Evolutionary conservation across 73 alveolate genomes (phyloP).

Genomic region (Paramecium caudatum): DNA sequence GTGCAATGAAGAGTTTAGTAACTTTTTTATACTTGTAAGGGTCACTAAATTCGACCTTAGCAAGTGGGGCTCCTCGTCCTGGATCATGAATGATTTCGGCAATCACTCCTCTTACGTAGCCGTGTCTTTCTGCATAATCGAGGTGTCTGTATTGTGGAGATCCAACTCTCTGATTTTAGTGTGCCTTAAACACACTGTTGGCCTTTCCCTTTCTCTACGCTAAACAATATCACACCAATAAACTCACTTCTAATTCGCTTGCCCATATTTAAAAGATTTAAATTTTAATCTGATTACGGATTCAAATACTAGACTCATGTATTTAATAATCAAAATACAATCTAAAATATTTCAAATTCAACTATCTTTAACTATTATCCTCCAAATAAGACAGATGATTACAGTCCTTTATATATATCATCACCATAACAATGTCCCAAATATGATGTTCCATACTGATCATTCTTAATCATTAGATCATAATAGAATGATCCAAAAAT

Average conservation of each 20-base stretch:
- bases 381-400: no score
- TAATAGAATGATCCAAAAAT: no score
- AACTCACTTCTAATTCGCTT: constrained; percentile 57
- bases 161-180: constrained; percentile 74
- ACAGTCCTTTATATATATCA: no score
- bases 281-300: constrained; percentile 50
- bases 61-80: constrained; percentile 98
- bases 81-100: constrained; percentile 96
- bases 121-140: constrained; percentile 80
- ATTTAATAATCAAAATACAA: constrained; percentile 16
- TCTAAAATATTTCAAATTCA: no score
- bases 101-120: constrained; percentile 80
- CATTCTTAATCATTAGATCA: no score
- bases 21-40: constrained; percentile 93
- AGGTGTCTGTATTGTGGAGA: constrained; percentile 77
- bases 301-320: constrained; percentile 65
- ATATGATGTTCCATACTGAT: no score
- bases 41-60: constrained; percentile 96
- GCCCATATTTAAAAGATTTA: constrained; percentile 47
- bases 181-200: constrained; percentile 76
- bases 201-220: constrained; percentile 80
- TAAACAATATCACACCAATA: background rate
- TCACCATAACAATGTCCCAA: no score
- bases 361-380: no score
- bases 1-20: constrained; percentile 95